Evolutionary conservation across 352 stramenopile species (phyloP), one percentile per base, ranked within the genome.

Genomic region (Peronospora belbahrii): DNA sequence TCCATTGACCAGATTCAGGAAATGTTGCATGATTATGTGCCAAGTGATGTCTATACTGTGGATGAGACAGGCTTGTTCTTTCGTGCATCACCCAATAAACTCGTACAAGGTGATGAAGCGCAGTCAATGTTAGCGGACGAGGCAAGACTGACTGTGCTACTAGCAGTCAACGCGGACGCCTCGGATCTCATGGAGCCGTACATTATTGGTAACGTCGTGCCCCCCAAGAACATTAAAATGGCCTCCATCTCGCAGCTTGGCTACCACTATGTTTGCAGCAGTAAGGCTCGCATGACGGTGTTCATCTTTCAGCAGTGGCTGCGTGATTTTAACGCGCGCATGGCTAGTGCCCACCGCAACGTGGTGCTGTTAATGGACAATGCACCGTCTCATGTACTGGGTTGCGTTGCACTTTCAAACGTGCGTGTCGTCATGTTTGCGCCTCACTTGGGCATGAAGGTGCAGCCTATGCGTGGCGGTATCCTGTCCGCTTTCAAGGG

Each of bases 291-390:
- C 47, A 93, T 93, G 81, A 93, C 81, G 9, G 76, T 90, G 23
- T 88, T 89, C 48, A 90, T 93, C 48, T 93, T 93, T 57, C 78
- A 93, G 67, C 77, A 90, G 44, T 93, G 81, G 81, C 55, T 93
- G 18, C 78, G 78, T 6, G 78, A 90, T 46, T 88, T 93, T 34
- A 93, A 93, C 42, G 74, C 76, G 15, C 77, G 78, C 40, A 93
- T 93, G 81, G 78, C 80, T 9, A 89, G 77, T 41, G 75, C 78
- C 13, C 81, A 93, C 55, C 78, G 81, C 48, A 78, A 80, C 41
- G 78, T 93, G 24, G 68, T 93, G 50, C 63, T 93, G 40, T 55
- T 93, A 9, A 85, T 93, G 70, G 81, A 93, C 63, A 93, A 89
- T 35, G 81, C 81, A 22, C 78, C 81, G 49, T 93, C 81, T 20